Conservation (phyloP, 116 monocot species). For the Zostera marina region DNA sequence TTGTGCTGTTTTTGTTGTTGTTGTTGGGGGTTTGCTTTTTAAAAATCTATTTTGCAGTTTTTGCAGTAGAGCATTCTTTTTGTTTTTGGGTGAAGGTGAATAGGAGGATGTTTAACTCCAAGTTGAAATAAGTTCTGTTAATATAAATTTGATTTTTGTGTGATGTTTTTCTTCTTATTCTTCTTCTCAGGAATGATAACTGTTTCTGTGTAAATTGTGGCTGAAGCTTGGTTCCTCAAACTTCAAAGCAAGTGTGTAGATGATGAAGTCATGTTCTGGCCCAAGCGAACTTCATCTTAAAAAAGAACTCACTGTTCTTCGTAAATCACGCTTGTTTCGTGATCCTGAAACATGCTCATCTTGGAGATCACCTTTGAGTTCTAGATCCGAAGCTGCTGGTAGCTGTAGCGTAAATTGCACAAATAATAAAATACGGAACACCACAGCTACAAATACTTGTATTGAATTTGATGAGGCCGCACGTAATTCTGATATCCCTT, state of each 20-base stretch:
- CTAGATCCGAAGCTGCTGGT: constrained; percentile 29
- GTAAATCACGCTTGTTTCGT: constrained; percentile 62
- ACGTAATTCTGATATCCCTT: constrained; percentile 2
- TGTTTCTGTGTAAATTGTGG: background rate
- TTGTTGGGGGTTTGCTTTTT: too few relatives aligned
- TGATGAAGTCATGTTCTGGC: constrained; percentile 26
- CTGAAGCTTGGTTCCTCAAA: background rate
- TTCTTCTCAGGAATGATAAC: too few relatives aligned
- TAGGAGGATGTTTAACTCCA: too few relatives aligned
- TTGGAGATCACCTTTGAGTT: constrained; percentile 60
- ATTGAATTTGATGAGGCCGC: constrained; percentile 6
- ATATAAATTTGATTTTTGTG: too few relatives aligned
- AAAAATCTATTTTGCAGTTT: too few relatives aligned
- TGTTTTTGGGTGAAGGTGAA: too few relatives aligned
- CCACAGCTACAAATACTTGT: constrained; percentile 6
- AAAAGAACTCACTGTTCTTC: constrained; percentile 58
- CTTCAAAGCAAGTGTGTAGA: background rate
- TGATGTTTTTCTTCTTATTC: too few relatives aligned
- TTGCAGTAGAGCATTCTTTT: too few relatives aligned
- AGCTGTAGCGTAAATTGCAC: constrained; percentile 2
- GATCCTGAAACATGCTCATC: constrained; percentile 94
- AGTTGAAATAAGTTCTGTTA: too few relatives aligned
- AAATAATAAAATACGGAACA: constrained; percentile 9
- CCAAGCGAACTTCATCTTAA: constrained; percentile 94
- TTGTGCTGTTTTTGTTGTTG: too few relatives aligned